Base-by-base conservation (phyloP, 768 basidiomycete species). In the Pisolithus orientalis region DNA sequence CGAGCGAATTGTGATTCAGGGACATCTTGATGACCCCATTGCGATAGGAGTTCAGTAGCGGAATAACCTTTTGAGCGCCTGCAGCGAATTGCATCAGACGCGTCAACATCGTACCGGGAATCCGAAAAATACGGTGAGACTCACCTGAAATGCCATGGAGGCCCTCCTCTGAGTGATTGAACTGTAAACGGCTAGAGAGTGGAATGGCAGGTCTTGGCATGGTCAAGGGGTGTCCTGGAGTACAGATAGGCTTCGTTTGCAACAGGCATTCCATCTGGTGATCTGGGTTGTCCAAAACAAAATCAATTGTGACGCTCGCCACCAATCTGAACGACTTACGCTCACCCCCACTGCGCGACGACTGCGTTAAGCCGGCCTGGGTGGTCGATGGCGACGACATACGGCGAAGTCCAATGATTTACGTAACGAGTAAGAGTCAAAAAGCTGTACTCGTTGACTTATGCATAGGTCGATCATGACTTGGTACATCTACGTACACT, bases 31-130 rank as follows among this genome's bases (percentile, higher is more conserved):
- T 75, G 39, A 85, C 73, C 2, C 62, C 55, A 31, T 59, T 53
- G 24, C 70, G 71, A 24, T 75, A 76, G 14, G 70, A 58, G 2
- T 65, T 69, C 27, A 85, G 72, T 49, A 72, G 65, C 10, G 69
- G 62, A 21, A 85, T 76, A 24, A 85, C 65, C 43, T 71, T 68
- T 52, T 75, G 73, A 5, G 82, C 84, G 44, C 82, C 83, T 84
- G 54, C 27, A 45, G 28, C 37, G 53, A 25, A 49, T 9, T 29
- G 21, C 48, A 45, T 28, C 46, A 5, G 48, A 44, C 32, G 31
- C 39, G 61, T 39, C 32, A 16, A 21, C 24, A 17, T 1, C 13
- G 10, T 7, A 2, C 14, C 14, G 28, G 25, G 31, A 28, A 21
- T 5, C 21, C 24, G 10, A 4, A 13, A 34, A 14, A 24, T 43